Conservation (phyloP, 2,329 filamentous ascomycete genomes). For the Penicillium crustosum region DNA sequence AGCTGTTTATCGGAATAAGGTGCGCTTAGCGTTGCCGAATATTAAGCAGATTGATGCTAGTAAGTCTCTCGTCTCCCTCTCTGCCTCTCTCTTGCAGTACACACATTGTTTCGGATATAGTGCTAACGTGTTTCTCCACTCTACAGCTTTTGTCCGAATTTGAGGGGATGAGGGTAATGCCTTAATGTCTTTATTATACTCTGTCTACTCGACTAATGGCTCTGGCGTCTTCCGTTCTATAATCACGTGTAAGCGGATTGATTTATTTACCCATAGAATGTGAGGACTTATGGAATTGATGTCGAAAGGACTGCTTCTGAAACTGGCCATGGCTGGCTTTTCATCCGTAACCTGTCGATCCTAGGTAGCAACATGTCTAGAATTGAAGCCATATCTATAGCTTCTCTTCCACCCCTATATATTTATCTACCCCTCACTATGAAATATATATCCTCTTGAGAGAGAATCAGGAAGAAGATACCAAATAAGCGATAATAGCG, state of each 20-base stretch:
- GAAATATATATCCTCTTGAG: too few species aligned
- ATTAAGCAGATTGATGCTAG: slow-evolving; percentile 94
- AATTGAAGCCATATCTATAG: too few species aligned
- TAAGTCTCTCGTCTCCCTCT: slow-evolving; percentile 55
- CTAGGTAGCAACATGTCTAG: background rate
- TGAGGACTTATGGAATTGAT: background rate
- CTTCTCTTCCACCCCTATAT: too few species aligned
- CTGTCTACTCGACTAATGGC: background rate
- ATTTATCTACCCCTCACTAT: too few species aligned
- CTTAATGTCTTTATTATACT: slow-evolving; percentile 4
- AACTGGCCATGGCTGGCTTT: background rate
- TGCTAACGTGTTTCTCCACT: slow-evolving; percentile 9
- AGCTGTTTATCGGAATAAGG: slow-evolving; percentile 92
- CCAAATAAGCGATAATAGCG: too few species aligned
- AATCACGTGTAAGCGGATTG: background rate
- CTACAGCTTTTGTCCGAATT: slow-evolving; percentile 34
- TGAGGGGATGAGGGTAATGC: background rate
- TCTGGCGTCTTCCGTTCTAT: background rate
- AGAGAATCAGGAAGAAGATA: too few species aligned
- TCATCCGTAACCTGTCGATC: background rate
- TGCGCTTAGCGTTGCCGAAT: slow-evolving; percentile 81
- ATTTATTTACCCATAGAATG: background rate
- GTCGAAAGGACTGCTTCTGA: background rate
- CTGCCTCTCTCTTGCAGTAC: background rate
- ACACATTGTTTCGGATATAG: background rate